A percentile compares a stretch with the other conserved stretches of the same genome.
Conservation (phyloP, 129 eudicot genomes). For the Saussurea involucrata region DNA sequence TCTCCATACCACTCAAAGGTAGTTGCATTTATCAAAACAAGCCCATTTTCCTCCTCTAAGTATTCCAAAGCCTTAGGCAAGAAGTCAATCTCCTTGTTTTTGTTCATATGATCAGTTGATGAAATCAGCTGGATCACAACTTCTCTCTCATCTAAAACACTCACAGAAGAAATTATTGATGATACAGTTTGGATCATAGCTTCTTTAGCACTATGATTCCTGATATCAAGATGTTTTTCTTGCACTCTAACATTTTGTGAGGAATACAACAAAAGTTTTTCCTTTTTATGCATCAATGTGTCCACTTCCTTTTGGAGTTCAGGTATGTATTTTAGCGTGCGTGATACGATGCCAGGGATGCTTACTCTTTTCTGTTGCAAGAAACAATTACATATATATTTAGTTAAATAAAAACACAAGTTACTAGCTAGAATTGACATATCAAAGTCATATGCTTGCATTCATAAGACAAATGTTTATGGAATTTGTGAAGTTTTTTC, state of each 20-base stretch:
- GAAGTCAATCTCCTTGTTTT: background rate
- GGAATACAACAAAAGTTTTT: conserved; percentile 15
- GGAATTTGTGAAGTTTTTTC: background rate
- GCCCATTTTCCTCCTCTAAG: conserved; percentile 25
- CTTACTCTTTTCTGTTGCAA: conserved; percentile 31
- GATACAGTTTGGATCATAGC: background rate
- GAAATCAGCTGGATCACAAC: conserved; percentile 38
- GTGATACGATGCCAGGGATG: conserved; percentile 46
- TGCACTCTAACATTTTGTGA: background rate
- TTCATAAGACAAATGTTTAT: background rate
- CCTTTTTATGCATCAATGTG: conserved; percentile 28
- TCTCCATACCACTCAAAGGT: conserved; percentile 27
- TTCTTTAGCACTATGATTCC: background rate
- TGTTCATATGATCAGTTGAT: conserved; percentile 4
- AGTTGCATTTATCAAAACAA: conserved; percentile 33
- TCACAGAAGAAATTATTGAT: conserved; percentile 10
- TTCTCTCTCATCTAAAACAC: conserved; percentile 29
- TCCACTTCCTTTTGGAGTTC: conserved; percentile 50
- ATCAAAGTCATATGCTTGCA: background rate
- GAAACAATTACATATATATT: background rate
- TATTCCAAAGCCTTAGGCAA: conserved; percentile 19
- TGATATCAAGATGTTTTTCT: background rate
- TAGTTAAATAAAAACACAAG: background rate
- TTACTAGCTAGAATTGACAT: background rate
- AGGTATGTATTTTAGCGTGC: conserved; percentile 54